Base-by-base conservation (phyloP, 2,329 filamentous ascomycete species). In the Trichoderma sp. region DNA sequence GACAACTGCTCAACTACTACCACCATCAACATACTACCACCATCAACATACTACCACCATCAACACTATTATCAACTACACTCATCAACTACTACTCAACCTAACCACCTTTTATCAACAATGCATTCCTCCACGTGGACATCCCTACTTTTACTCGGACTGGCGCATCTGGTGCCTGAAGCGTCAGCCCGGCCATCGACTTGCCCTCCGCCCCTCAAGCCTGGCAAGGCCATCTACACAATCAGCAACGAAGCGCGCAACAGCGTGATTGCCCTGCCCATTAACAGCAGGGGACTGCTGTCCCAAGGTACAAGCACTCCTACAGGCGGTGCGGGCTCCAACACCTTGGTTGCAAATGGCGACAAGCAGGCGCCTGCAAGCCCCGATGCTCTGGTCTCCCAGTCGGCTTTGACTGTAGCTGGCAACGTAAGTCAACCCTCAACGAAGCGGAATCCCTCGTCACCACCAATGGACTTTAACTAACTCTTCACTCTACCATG, bases 221-320 rank as follows among this genome's bases (percentile, higher is more conserved):
- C 64, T 15, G 53, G 53, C 39, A 84, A 84, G 72, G 86, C 85
- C 0, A 72, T 88, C 19, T 89, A 89, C 74, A 76, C 88, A 64
- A 76, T 87, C 45, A 86, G 83, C 39, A 90, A 89, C 71, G 80
- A 84, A 2, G 70, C 80, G 0, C 69, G 72, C 10, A 86, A 88
- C 64, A 74, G 79, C 0, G 79, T 89, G 2, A 78, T 87, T 1
- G 82, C 85, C 0, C 64, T 89, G 1, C 80, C 82, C 0, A 80
- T 88, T 37, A 76, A 74, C 0, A 54, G 70, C 0, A 77, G 86
- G 65, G 86, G 87, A 0, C 80, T 76, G 17, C 76, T 89, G 0
- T 80, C 78, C 0, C 74, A 75, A 3, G 83, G 81, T 0, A 77
- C 76, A 1, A 72, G 79, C 1, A 84, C 80, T 0, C 61, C 76